Base-by-base conservation (phyloP, 169 alveolate genomes). In the Theileria sp. region DNA sequence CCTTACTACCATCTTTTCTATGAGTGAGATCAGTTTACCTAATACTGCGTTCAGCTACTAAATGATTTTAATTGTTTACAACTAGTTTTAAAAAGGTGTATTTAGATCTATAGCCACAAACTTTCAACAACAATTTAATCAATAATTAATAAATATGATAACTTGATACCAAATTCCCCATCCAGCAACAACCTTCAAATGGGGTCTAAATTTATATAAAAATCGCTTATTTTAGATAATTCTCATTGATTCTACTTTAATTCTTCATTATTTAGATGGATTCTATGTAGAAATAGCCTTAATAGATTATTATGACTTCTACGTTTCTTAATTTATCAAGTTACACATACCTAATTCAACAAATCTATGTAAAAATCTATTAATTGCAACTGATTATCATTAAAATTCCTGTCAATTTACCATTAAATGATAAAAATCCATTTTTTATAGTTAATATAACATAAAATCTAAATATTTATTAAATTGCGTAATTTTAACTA, bases 1-100 rank as follows among this genome's bases (percentile, higher is more conserved):
- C 74, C 94, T 94, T 74, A 95, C 96, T 67, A 93, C 93, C 98
- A 94, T 96, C 79, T 80, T 85, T 10, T 44, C 54, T 44, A 44
- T 44, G 54, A 44, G 54, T 15, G 54, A 44, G 17, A 44, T 44
- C 54, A 44, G 54, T 44, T 44, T 44, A 44, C 12, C 54, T 44
- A 44, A 8, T 44, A 13, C 54, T 44, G 54, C 54, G 54, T 44
- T 44, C 8, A 44, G 8, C 12, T 44, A 44, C 19, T 44, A 44
- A 44, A 13, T 13, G 12, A 13, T 44, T 44, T 44, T 44, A 44
- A 44, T 44, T 44, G 54, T 44, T 44, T 44, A 44, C 54, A 44
- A 44, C 54, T 44, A 1, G 54, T 44, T 44, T 32, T 44, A 44
- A 44, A 44, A 8, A 10, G 4, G 19, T 44, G 54, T 44, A 10